Conservation (phyloP, 164 flowering plant genomes). For the Vitis amurensis region DNA sequence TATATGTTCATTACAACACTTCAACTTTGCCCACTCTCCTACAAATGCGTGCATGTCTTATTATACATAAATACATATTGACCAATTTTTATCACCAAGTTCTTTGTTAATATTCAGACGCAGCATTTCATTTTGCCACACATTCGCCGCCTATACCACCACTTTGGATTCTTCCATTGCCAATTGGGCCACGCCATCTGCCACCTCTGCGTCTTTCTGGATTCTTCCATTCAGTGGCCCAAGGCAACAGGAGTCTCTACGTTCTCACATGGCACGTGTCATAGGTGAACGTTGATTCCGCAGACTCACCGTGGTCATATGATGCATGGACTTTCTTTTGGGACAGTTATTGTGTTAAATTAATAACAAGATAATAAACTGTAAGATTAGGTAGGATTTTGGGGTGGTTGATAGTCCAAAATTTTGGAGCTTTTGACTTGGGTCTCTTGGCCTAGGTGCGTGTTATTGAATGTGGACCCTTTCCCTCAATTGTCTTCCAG, state of each 20-base stretch:
- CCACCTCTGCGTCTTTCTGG: constrained; percentile 2
- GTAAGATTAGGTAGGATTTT: neutral
- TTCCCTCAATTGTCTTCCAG: neutral
- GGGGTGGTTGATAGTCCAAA: constrained; percentile 14
- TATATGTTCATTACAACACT: too few species aligned
- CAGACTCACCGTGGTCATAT: too few species aligned
- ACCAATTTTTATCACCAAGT: neutral
- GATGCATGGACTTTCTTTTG: neutral
- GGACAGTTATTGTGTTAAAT: neutral
- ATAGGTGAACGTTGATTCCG: too few species aligned
- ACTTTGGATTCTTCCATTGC: constrained; percentile 1
- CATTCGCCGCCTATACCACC: neutral
- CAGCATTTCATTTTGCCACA: neutral
- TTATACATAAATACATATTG: neutral
- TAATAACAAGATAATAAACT: neutral
- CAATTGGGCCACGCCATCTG: neutral
- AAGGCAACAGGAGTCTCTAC: too few species aligned
- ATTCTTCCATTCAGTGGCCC: neutral
- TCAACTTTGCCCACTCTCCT: neutral
- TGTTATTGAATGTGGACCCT: constrained; percentile 18
- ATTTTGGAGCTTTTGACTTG: constrained; percentile 26
- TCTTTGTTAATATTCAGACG: constrained; percentile 4
- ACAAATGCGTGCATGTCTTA: constrained; percentile 7
- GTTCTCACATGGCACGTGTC: too few species aligned
- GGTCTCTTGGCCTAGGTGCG: constrained; percentile 22